These are phyloP conservation scores for Acanthamoeba healyi DNA, from an alignment of 208 protist genomes.

Conservation along the genomic window DNA sequence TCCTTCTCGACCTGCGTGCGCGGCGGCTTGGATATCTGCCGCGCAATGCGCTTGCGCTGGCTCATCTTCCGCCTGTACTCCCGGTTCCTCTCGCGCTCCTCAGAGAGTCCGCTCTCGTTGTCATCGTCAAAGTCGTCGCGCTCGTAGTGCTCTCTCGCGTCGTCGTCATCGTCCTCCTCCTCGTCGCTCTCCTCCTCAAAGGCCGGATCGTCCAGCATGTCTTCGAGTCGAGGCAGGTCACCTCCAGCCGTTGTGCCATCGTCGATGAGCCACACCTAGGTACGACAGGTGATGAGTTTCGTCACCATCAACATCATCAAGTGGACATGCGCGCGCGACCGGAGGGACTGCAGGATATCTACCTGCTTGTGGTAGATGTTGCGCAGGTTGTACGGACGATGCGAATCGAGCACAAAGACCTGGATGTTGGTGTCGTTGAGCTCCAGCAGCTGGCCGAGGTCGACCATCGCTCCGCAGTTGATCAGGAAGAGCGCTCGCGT, in stretches of 20 bases:
- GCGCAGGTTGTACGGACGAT: conserved; percentile 53
- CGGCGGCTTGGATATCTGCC: conserved; percentile 6
- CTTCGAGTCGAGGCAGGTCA: conserved; percentile 9
- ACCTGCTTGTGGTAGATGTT: conserved; percentile 69
- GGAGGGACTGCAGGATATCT: not conserved
- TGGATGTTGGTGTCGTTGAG: conserved; percentile 36
- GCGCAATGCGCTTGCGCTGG: not conserved
- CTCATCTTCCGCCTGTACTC: conserved; percentile 38
- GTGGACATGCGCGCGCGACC: not conserved
- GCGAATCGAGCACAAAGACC: conserved; percentile 45
- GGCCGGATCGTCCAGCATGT: conserved; percentile 1
- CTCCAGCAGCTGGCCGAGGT: conserved; percentile 33
- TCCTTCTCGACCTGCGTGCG: conserved; percentile 50
- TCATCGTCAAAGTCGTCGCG: not conserved
- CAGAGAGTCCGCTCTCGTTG: not conserved
- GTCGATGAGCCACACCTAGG: conserved; percentile 58
- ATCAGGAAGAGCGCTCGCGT: conserved; percentile 4
- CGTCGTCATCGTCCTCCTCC: conserved; percentile 65
- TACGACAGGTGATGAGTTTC: not conserved
- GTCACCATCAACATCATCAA: not conserved
- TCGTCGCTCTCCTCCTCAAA: conserved; percentile 69
- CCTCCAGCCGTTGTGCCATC: conserved; percentile 35
- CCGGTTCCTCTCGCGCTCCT: not conserved
- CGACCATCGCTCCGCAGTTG: conserved; percentile 63
- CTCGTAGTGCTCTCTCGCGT: not conserved